Evolutionary conservation across 23 red algal genomes (phyloP).

Genomic region (Gracilaria gracilis): DNA sequence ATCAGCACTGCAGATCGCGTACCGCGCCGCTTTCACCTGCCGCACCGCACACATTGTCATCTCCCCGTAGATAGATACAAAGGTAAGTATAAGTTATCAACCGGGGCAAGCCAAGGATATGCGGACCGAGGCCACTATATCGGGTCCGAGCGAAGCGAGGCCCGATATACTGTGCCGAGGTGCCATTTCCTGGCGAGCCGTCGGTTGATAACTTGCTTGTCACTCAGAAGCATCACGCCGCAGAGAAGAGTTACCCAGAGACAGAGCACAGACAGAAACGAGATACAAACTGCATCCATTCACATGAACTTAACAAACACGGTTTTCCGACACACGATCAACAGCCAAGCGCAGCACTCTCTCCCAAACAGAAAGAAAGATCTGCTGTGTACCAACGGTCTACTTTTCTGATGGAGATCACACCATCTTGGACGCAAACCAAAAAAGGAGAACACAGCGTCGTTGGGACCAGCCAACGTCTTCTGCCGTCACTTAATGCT

Average conservation of each 20-base stretch:
- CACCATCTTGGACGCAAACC: neutral
- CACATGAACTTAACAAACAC: neutral
- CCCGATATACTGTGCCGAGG: too few relatives aligned
- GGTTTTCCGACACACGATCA: neutral
- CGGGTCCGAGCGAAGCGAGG: conserved; percentile 1
- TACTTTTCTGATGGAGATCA: neutral
- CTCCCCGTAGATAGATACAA: too few relatives aligned
- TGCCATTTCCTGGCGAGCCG: too few relatives aligned
- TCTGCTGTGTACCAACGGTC: too few relatives aligned
- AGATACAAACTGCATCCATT: neutral
- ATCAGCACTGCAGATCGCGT: too few relatives aligned
- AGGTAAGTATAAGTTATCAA: neutral
- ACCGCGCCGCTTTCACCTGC: too few relatives aligned
- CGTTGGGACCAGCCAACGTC: neutral
- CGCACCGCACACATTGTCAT: too few relatives aligned
- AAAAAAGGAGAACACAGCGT: neutral
- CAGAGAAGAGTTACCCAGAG: neutral
- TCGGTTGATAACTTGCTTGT: neutral
- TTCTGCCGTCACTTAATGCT: neutral
- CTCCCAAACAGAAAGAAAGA: too few relatives aligned
- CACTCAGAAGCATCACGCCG: neutral
- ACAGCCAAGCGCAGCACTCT: neutral
- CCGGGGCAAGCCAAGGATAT: neutral
- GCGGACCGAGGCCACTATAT: neutral
- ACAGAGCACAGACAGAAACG: neutral